Base-by-base conservation (phyloP, 805 yeast species). In the Kuraishia ogatae region DNA sequence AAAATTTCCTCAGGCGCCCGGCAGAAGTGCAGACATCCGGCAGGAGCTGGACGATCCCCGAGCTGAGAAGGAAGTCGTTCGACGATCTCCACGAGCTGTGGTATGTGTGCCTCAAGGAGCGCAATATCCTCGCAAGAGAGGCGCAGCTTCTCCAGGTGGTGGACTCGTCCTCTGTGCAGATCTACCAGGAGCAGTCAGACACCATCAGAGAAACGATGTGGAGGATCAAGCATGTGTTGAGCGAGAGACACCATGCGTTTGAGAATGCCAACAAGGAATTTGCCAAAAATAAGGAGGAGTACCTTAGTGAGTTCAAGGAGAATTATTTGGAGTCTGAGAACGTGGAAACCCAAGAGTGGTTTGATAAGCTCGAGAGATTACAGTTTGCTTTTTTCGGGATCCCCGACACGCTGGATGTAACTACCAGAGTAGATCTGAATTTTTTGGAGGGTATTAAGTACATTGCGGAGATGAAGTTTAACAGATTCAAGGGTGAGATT, bases 31-130 rank as follows among this genome's bases (percentile, higher is more conserved):
- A 79, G 53, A 66, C 69, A 28, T 71, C 74, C 10, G 84, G 94
- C 17, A 79, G 96, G 62, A 74, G 94, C 3, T 94, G 99, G 99
- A 72, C 86, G 5, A 77, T 91, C 54, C 86, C 90, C 2, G 98
- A 93, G 67, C 79, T 94, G 62, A 83, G 99, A 68, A 80, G 96
- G 58, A 94, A 94, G 70, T 82, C 89, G 19, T 94, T 91, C 65
- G 94, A 91, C 48, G 99, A 94, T 66, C 74, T 94, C 62, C 99
- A 94, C 70, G 80, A 83, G 43, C 75, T 94, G 63, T 94, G 99
- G 98, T 93, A 89, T 68, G 78, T 86, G 50, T 83, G 92, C 61
- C 71, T 93, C 60, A 87, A 82, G 66, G 97, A 94, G 70, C 76
- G 96, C 61, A 94, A 94, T 68, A 72, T 82, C 15, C 69, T 93